Percentiles rank a stretch among this genome's conserved stretches.
Conservation (phyloP, 225 moss, liverwort and hornwort genomes). For the Pleurozium schreberi region DNA sequence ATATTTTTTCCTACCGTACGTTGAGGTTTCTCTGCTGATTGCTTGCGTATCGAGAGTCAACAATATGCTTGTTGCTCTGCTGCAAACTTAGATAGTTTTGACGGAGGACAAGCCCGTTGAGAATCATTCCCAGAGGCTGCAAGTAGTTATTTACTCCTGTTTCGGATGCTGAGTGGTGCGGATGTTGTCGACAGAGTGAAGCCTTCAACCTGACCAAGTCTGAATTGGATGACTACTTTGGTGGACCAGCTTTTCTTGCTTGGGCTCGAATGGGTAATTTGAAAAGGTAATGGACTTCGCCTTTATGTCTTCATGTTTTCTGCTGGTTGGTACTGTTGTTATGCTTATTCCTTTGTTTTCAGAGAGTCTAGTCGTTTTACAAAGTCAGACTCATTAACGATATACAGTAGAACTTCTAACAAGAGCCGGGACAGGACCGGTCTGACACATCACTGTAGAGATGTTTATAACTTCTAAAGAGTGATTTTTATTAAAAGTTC, state of each 20-base stretch:
- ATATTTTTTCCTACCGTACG: neutral
- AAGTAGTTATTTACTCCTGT: neutral
- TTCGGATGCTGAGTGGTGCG: neutral
- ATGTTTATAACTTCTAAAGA: no score
- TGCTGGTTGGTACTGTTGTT: neutral
- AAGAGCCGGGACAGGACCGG: no score
- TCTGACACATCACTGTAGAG: no score
- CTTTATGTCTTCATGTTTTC: neutral
- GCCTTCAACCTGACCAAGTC: slow-evolving; percentile 58
- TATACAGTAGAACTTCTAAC: no score
- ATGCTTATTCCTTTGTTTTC: neutral
- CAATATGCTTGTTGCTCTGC: neutral
- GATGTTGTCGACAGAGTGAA: slow-evolving; percentile 35
- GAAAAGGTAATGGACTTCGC: slow-evolving; percentile 38
- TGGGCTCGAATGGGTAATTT: slow-evolving; percentile 96
- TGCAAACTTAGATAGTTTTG: neutral
- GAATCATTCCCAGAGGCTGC: neutral
- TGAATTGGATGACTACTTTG: slow-evolving; percentile 82
- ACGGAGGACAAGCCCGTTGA: neutral
- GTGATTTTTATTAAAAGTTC: no score
- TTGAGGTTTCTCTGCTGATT: neutral
- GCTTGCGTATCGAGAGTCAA: neutral
- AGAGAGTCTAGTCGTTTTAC: neutral
- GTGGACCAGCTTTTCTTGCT: slow-evolving; percentile 87
- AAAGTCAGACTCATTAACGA: neutral